Evolutionary conservation across 2,329 filamentous ascomycete genomes (phyloP).

Genomic region (Sporothrix luriei): DNA sequence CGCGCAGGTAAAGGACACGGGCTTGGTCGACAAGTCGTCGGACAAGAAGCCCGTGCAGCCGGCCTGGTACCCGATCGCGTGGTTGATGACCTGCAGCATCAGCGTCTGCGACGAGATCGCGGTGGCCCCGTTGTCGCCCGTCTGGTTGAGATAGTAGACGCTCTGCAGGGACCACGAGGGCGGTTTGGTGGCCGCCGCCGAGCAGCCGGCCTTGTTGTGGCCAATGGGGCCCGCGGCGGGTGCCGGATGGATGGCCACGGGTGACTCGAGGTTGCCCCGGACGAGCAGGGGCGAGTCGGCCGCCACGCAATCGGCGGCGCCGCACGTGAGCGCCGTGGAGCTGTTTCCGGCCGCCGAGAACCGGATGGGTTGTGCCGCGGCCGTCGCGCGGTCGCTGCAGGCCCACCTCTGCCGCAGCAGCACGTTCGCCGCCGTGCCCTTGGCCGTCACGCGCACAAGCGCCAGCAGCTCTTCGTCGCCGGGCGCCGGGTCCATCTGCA

Average conservation of each 20-base stretch:
- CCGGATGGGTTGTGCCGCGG: conserved; percentile 28
- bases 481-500: not conserved
- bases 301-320: conserved; percentile 24
- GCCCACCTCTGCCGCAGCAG: conserved; percentile 37
- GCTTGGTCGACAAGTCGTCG: conserved; percentile 24
- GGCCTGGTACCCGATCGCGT: conserved; percentile 37
- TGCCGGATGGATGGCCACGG: conserved; percentile 37
- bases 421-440: conserved; percentile 27
- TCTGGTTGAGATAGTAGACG: conserved; percentile 36
- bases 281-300: conserved; percentile 35
- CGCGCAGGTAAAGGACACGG: conserved; percentile 31
- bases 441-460: conserved; percentile 25
- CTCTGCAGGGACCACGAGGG: conserved; percentile 37
- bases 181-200: conserved; percentile 29
- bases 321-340: conserved; percentile 30
- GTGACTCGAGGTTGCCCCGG: conserved; percentile 50
- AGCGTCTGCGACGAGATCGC: conserved; percentile 33
- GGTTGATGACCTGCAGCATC: conserved; percentile 37
- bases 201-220: conserved; percentile 37
- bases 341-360: conserved; percentile 36
- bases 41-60: conserved; percentile 36
- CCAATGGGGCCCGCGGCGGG: conserved; percentile 37
- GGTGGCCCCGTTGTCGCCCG: conserved; percentile 33
- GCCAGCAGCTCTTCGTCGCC: conserved; percentile 30
- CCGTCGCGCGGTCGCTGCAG: conserved; percentile 36